phyloP scores from a whole-genome alignment of 2,329 filamentous ascomycete species.

The Claviceps citrina region DNA sequence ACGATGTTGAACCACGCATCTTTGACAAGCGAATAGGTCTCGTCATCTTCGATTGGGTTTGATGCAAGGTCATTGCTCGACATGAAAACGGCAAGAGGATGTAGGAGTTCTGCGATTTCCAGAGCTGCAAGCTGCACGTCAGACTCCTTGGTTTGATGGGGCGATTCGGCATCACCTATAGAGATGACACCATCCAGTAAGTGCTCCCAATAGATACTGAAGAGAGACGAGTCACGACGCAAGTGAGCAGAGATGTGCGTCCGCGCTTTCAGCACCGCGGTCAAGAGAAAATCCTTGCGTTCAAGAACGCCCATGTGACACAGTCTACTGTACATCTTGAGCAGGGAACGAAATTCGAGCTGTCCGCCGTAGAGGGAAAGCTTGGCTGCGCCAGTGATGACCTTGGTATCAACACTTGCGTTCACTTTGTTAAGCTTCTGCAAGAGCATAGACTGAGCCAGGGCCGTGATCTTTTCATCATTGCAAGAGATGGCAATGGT shows the following conservation, averaged over 20 bases:
- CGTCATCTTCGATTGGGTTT: slow-evolving; percentile 41
- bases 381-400: slow-evolving; percentile 67
- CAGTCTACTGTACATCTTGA: slow-evolving; percentile 69
- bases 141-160: slow-evolving; percentile 55
- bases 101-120: slow-evolving; percentile 76
- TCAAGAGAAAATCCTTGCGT: slow-evolving; percentile 49
- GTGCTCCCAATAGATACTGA: slow-evolving; percentile 69
- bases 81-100: slow-evolving; percentile 75
- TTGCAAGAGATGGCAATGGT: slow-evolving; percentile 68
- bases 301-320: slow-evolving; percentile 58
- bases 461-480: slow-evolving; percentile 81
- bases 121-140: slow-evolving; percentile 71
- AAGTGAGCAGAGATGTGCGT: slow-evolving; percentile 60
- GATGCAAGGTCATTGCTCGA: slow-evolving; percentile 45
- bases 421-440: slow-evolving; percentile 87
- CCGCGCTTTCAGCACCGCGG: slow-evolving; percentile 65
- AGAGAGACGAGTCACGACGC: slow-evolving; percentile 55
- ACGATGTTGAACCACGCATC: slow-evolving; percentile 98
- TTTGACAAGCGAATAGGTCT: slow-evolving; percentile 57
- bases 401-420: slow-evolving; percentile 63
- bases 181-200: slow-evolving; percentile 77
- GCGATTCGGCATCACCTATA: slow-evolving; percentile 70
- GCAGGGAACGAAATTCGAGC: slow-evolving; percentile 68
- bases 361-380: slow-evolving; percentile 64
- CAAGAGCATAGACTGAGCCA: slow-evolving; percentile 90